Conservation (phyloP, 31 red algal species). For the Pterothamnion heteromorphum region DNA sequence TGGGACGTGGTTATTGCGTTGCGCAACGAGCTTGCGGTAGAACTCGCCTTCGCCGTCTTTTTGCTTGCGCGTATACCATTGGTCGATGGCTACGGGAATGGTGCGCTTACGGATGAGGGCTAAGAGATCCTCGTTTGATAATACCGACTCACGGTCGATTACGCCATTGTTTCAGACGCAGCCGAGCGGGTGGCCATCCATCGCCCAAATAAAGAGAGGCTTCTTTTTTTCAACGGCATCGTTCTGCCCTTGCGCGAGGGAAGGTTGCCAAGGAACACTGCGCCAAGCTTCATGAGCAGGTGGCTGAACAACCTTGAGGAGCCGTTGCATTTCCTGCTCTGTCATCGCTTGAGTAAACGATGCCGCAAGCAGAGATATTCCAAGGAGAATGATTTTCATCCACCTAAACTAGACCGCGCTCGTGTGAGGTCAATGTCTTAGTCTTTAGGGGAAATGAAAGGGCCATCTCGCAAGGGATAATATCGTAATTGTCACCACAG, state of each 20-base stretch:
- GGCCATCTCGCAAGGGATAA: too few relatives aligned
- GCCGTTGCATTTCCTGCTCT: too few relatives aligned
- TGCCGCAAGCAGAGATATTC: too few relatives aligned
- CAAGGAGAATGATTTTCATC: too few relatives aligned
- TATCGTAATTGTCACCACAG: too few relatives aligned
- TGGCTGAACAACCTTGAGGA: background rate
- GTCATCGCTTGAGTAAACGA: too few relatives aligned
- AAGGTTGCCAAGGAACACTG: background rate
- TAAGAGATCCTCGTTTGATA: background rate
- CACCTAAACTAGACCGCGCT: too few relatives aligned
- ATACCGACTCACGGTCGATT: background rate
- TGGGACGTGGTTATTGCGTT: background rate
- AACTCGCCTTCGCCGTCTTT: background rate
- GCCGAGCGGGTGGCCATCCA: background rate
- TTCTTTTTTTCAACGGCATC: background rate
- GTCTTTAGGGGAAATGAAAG: too few relatives aligned
- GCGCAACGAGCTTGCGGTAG: background rate
- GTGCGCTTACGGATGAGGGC: background rate
- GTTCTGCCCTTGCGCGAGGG: background rate
- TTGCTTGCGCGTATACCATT: background rate
- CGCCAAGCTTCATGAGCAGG: background rate
- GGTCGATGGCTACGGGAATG: background rate
- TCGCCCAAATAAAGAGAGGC: background rate
- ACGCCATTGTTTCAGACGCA: background rate
- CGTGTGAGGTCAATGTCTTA: too few relatives aligned